phyloP scores from a whole-genome alignment of 306 rosid species.

The Fagus crenata region DNA sequence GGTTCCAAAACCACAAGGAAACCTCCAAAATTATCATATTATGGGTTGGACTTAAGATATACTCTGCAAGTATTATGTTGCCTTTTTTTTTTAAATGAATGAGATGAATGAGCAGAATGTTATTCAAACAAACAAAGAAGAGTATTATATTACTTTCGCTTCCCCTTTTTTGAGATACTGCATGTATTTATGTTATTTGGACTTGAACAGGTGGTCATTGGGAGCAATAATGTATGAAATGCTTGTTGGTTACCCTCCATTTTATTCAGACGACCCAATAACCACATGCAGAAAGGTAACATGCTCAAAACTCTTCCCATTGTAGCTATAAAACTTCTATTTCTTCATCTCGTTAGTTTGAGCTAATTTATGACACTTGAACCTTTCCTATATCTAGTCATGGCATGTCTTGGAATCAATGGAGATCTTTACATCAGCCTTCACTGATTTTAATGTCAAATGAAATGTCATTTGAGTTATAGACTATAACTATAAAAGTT shows the following conservation, averaged over 20 bases:
- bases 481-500: not conserved
- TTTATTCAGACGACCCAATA: constrained; percentile 93
- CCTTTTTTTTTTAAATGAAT: no score
- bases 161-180: constrained; percentile 1
- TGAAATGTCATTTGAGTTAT: not conserved
- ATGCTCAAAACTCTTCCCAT: constrained; percentile 20
- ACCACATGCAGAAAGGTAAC: constrained; percentile 92
- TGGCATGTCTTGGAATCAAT: not conserved
- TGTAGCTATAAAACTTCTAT: constrained; percentile 1
- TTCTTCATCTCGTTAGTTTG: constrained; percentile 28
- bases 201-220: constrained; percentile 80
- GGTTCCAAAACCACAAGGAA: no score
- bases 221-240: constrained; percentile 99
- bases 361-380: constrained; percentile 15
- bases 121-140: not conserved
- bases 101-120: no score
- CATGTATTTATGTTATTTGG: constrained; percentile 24
- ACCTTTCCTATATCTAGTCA: constrained; percentile 18
- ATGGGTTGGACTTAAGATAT: no score
- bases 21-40: no score
- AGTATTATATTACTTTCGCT: constrained; percentile 18
- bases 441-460: constrained; percentile 6
- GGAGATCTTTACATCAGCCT: not conserved
- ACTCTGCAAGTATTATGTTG: no score
- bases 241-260: constrained; percentile 98